These are phyloP conservation scores for Fusarium fujikuroi DNA, from an alignment of 2,329 filamentous ascomycete species.

Conservation along the genomic window DNA sequence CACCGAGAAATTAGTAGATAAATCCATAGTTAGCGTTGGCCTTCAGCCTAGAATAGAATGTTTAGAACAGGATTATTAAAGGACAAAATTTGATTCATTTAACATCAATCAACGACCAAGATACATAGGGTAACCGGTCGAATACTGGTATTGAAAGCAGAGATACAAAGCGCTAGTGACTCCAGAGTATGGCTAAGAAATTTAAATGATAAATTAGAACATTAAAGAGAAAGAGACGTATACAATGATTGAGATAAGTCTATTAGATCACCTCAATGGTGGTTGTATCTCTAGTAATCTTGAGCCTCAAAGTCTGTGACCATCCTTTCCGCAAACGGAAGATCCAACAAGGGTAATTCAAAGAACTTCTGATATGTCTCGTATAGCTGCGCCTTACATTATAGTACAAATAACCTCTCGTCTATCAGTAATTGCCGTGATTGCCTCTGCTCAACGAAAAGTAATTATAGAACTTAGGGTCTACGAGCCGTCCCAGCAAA, in stretches of 20 bases:
- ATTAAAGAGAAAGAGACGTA: background rate
- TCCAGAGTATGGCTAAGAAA: background rate
- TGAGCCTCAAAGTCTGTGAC: rapidly evolving
- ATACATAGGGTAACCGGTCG: background rate
- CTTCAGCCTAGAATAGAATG: rapidly evolving
- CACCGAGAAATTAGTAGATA: no score
- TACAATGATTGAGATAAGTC: background rate
- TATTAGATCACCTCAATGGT: background rate
- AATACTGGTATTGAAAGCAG: background rate
- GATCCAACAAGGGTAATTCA: background rate
- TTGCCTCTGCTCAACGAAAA: rapidly evolving
- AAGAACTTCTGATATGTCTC: background rate
- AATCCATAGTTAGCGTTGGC: no score
- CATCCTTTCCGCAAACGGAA: background rate
- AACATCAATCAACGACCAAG: rapidly evolving
- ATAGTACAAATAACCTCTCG: background rate
- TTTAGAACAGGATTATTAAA: rapidly evolving
- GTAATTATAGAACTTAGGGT: background rate
- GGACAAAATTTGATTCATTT: background rate
- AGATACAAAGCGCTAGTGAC: background rate
- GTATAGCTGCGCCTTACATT: no score
- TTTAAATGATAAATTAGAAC: background rate
- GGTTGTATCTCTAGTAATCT: no score
- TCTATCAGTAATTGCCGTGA: background rate
- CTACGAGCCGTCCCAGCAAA: background rate